Evolutionary conservation across 306 rosid genomes (phyloP).

Genomic region (Glycine latifolia): DNA sequence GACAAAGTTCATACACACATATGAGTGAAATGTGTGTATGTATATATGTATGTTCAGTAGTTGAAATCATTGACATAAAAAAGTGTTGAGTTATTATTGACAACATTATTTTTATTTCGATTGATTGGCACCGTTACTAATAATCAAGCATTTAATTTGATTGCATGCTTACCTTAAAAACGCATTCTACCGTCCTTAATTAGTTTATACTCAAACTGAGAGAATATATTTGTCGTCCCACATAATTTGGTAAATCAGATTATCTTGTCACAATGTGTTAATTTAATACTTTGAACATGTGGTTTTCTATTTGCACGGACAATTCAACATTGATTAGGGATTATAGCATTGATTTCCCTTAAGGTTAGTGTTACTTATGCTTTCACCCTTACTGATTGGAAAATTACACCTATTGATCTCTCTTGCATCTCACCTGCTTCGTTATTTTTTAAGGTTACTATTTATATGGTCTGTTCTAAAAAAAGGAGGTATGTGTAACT

Average conservation of each 20-base stretch:
- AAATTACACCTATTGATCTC: background rate
- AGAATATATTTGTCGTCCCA: background rate
- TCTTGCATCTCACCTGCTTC: background rate
- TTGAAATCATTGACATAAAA: background rate
- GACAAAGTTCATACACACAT: too few relatives aligned
- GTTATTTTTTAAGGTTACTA: background rate
- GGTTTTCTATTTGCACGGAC: background rate
- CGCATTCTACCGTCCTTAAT: background rate
- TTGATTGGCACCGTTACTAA: background rate
- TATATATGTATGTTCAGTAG: background rate
- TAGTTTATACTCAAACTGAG: constrained; percentile 7
- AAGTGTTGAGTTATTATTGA: too few relatives aligned
- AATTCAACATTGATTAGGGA: background rate
- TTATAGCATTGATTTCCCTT: background rate
- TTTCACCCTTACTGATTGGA: background rate
- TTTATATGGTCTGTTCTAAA: background rate
- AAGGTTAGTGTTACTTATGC: background rate
- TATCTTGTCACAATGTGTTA: background rate
- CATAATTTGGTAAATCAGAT: constrained; percentile 2
- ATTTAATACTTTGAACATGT: background rate
- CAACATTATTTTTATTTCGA: background rate
- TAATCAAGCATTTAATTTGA: background rate
- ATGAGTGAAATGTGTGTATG: too few relatives aligned
- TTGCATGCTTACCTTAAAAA: background rate
- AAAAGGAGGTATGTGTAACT: background rate